Percentiles rank a stretch among this genome's conserved stretches.
These are phyloP conservation scores for Tricholoma hemisulphureum DNA, from an alignment of 768 basidiomycete genomes.

Conservation along the genomic window DNA sequence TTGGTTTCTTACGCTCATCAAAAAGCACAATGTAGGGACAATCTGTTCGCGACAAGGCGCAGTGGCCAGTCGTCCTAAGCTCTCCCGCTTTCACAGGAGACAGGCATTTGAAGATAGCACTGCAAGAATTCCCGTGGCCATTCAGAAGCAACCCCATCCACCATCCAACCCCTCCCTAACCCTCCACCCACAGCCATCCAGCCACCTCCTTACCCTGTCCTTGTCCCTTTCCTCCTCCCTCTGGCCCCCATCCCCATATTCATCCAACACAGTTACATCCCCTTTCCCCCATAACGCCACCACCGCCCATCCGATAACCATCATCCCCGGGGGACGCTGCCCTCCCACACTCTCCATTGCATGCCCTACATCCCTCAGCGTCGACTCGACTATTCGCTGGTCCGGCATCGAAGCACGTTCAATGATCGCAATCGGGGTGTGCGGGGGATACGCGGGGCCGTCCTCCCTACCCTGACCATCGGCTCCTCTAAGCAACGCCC, in stretches of 20 bases:
- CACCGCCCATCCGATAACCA: slow-evolving; percentile 91
- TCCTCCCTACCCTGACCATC: slow-evolving; percentile 27
- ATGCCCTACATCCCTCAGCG: slow-evolving; percentile 64
- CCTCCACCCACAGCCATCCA: slow-evolving; percentile 55
- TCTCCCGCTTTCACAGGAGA: no score
- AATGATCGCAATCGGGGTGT: slow-evolving; percentile 87
- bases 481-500: slow-evolving; percentile 44
- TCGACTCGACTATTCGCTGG: slow-evolving; percentile 81
- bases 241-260: slow-evolving; percentile 50
- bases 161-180: slow-evolving; percentile 60
- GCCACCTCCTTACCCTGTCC: slow-evolving; percentile 56
- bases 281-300: slow-evolving; percentile 73
- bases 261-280: slow-evolving; percentile 69
- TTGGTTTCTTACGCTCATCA: no score
- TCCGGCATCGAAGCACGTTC: slow-evolving; percentile 95
- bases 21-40: no score
- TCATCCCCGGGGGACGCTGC: slow-evolving; percentile 95
- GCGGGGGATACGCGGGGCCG: slow-evolving; percentile 61
- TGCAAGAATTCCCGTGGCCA: no score
- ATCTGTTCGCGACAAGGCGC: no score
- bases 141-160: slow-evolving; percentile 33
- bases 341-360: slow-evolving; percentile 76
- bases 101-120: no score
- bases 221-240: slow-evolving; percentile 49
- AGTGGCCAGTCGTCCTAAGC: no score